Conservation (phyloP, 306 rosid species). For the Acacia confusa region DNA sequence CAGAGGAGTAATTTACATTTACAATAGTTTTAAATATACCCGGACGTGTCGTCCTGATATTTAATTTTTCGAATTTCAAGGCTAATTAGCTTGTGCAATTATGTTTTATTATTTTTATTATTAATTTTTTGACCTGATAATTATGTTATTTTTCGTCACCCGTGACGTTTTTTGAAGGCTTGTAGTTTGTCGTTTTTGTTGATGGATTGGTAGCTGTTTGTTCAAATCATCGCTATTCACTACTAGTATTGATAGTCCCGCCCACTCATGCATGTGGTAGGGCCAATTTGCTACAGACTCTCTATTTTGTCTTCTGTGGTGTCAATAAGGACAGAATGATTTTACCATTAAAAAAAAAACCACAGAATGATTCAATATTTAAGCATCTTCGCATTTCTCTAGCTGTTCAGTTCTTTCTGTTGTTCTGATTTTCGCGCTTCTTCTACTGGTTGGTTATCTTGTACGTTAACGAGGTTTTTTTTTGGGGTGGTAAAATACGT, state of each 20-base stretch:
- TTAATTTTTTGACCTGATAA: too few species aligned
- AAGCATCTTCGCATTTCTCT: neutral
- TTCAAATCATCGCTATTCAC: neutral
- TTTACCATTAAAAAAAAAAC: too few species aligned
- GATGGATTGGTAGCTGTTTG: neutral
- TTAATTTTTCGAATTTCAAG: neutral
- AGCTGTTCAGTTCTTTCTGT: neutral
- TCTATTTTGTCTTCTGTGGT: neutral
- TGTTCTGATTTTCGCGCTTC: neutral
- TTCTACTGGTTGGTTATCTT: constrained; percentile 3
- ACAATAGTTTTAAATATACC: too few species aligned
- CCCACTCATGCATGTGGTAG: neutral
- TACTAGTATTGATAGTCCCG: neutral
- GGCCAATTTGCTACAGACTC: too few species aligned
- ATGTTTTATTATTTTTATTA: too few species aligned
- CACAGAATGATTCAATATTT: neutral
- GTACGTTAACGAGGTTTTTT: neutral
- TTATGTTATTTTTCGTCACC: neutral
- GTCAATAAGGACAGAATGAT: neutral
- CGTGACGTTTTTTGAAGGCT: neutral
- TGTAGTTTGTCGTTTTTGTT: neutral
- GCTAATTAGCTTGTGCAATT: neutral
- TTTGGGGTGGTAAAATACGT: too few species aligned
- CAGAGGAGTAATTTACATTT: too few species aligned
- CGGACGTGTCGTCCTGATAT: neutral